These are phyloP conservation scores for Dendryphion nanum DNA, from an alignment of 2,329 filamentous ascomycete species.

Conservation along the genomic window DNA sequence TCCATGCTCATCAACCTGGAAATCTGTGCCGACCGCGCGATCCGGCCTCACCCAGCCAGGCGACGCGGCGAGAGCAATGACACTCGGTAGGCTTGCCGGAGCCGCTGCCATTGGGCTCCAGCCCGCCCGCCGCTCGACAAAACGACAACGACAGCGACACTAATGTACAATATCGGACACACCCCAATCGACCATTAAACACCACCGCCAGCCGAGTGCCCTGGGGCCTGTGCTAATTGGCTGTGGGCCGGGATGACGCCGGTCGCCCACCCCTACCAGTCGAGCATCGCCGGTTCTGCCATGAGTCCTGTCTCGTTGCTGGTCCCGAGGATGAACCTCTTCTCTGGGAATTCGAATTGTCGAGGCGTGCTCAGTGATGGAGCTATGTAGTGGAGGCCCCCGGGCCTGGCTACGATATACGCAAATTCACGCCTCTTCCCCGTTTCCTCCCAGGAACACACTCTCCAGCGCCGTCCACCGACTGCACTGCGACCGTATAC, in stretches of 20 bases:
- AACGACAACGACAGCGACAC: no score
- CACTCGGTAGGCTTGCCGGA: constrained; percentile 19
- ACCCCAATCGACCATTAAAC: background rate
- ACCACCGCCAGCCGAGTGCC: no score
- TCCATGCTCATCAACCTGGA: no score
- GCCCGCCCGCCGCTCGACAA: no score
- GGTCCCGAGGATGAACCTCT: constrained; percentile 22
- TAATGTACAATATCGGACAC: no score
- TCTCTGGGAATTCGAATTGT: constrained; percentile 17
- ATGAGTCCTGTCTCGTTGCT: constrained; percentile 10
- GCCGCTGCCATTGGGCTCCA: constrained; percentile 3
- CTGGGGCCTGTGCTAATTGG: constrained; percentile 1
- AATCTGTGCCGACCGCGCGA: no score
- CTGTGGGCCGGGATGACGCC: constrained; percentile 12
- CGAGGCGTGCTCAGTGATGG: no score
- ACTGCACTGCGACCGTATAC: constrained; percentile 23
- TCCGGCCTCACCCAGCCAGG: background rate
- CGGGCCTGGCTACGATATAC: no score
- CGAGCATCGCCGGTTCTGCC: constrained; percentile 15
- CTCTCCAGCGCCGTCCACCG: constrained; percentile 16
- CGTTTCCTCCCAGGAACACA: constrained; percentile 8
- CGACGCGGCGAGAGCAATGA: background rate
- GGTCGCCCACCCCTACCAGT: no score
- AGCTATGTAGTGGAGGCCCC: no score
- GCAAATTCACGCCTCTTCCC: background rate